Evolutionary conservation across 495 filamentous ascomycete genomes (phyloP), one percentile per base, ranked within the genome.

Genomic region (Neurospora tetraspora): DNA sequence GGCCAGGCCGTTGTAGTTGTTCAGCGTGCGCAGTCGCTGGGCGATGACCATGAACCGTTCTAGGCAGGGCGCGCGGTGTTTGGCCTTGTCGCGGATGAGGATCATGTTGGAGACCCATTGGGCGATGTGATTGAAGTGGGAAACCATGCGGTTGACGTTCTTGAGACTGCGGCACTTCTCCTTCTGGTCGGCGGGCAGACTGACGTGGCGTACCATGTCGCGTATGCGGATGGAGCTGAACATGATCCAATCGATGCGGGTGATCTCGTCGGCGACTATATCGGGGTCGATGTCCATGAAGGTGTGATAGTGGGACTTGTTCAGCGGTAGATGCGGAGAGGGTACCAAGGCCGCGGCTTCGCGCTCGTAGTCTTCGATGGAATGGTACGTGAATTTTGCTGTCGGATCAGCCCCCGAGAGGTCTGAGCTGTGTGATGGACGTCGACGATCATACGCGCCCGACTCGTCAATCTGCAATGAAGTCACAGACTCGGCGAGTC

Each of bases 1-100:
- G 18, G 94, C 96, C 27, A 99, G 87, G 0, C 93, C 90, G 80
- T 98, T 98, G 83, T 99, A 99, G 81, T 99, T 98, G 82, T 99
- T 99, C 73, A 96, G 83, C 75, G 93, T 89, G 47, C 96, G 92
- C 31, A 99, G 85, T 84, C 92, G 93, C 83, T 91, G 79, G 69
- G 93, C 92, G 71, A 97, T 89, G 18, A 84, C 86, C 93, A 98
- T 99, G 76, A 96, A 96, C 78, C 97, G 97, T 81, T 98, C 96
- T 68, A 98, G 82, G 77, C 93, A 93, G 75, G 89, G 87, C 11
- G 93, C 94, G 71, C 96, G 89, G 80, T 98, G 96, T 82, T 98
- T 98, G 20, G 96, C 91, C 80, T 99, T 99, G 76, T 98, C 94
- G 70, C 95, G 90, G 74, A 98, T 88, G 8, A 99, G 87, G 71